These are phyloP conservation scores for apple (Malus domestica) DNA, from an alignment of 306 rosid species.

Conservation along the genomic window DNA sequence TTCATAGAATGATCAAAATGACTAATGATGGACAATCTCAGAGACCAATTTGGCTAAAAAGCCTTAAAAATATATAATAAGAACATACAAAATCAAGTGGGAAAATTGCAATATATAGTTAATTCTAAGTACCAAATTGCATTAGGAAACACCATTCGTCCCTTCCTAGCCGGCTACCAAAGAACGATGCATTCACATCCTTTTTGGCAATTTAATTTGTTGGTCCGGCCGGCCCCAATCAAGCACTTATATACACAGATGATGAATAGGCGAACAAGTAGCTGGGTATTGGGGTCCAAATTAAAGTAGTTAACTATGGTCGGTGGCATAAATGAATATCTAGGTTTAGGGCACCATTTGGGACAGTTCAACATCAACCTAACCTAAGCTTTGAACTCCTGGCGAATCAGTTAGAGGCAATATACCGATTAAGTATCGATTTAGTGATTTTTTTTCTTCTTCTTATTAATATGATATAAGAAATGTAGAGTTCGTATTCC, in stretches of 20 bases:
- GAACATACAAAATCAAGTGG: neutral
- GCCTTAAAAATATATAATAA: too few species aligned
- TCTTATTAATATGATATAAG: too few species aligned
- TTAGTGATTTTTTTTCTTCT: too few species aligned
- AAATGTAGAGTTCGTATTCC: too few species aligned
- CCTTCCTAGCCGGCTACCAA: neutral
- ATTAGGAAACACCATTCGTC: neutral
- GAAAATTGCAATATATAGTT: neutral
- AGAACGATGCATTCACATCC: too few species aligned
- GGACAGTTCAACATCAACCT: neutral
- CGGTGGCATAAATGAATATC: neutral
- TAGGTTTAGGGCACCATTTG: neutral
- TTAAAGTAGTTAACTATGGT: neutral
- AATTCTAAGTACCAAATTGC: neutral
- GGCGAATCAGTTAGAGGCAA: neutral
- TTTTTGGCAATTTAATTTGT: neutral
- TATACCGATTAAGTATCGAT: too few species aligned
- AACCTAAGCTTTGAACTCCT: neutral
- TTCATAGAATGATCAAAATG: too few species aligned
- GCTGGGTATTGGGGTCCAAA: neutral
- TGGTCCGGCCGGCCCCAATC: neutral
- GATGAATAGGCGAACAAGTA: neutral
- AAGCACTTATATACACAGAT: neutral
- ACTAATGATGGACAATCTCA: rapidly evolving
- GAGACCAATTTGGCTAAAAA: too few species aligned